Conservation (phyloP, 345 rosid species). For the Luvunga scandens region DNA sequence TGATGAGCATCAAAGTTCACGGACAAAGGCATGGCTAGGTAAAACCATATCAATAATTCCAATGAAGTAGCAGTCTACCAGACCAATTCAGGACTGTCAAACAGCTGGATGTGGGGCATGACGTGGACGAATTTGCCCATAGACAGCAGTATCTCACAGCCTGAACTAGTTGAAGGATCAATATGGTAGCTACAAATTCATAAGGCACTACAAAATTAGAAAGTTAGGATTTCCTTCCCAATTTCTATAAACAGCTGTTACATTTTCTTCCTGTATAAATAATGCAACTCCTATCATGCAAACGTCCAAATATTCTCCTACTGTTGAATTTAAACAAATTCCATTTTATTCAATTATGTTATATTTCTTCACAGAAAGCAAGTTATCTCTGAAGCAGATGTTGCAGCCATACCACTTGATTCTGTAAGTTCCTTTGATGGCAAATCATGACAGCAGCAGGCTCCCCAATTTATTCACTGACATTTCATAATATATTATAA, state of each 20-base stretch:
- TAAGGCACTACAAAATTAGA: not conserved
- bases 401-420: not conserved
- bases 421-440: not conserved
- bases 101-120: not conserved
- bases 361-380: not conserved
- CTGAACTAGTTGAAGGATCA: not conserved
- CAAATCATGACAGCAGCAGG: not conserved
- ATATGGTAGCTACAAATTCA: not conserved
- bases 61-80: not conserved
- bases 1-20: not conserved
- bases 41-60: not conserved
- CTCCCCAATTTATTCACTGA: not conserved
- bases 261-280: not conserved
- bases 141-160: not conserved
- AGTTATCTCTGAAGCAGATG: not conserved
- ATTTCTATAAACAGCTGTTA: not conserved
- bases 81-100: not conserved
- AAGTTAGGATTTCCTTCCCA: not conserved
- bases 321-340: not conserved
- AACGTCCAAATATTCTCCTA: not conserved
- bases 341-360: not conserved
- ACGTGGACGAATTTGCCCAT: not conserved
- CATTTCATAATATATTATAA: not conserved
- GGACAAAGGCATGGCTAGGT: not conserved
- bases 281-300: not conserved